Conservation (phyloP, 306 rosid genomes). For the cucumber (Cucumis sativus) region Cucumber_9930_V3 NC_026661.2:21305501-21306000, state of each 20-base stretch:
- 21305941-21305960: slow-evolving; percentile 79
- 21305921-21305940: slow-evolving; percentile 92
- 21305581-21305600: slow-evolving; percentile 2
- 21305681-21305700: not conserved
- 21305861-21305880: slow-evolving; percentile 4
- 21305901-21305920: slow-evolving; percentile 76
- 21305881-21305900: slow-evolving; percentile 35
- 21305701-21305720: not conserved
- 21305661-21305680: not conserved
- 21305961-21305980: slow-evolving; percentile 64
- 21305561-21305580: slow-evolving; percentile 57
- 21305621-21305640: not conserved
- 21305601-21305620: not conserved
- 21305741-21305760: not conserved
- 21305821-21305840: not conserved
- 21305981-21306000: not conserved
- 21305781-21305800: not conserved
- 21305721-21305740: not conserved
- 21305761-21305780: not conserved
- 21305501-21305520: slow-evolving; percentile 85
- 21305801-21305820: not conserved
- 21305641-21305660: not conserved
- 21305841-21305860: not conserved
- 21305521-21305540: slow-evolving; percentile 80
- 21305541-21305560: slow-evolving; percentile 72